These are phyloP conservation scores for Candida pini DNA, from an alignment of 805 yeast species.

Conservation along the genomic window DNA sequence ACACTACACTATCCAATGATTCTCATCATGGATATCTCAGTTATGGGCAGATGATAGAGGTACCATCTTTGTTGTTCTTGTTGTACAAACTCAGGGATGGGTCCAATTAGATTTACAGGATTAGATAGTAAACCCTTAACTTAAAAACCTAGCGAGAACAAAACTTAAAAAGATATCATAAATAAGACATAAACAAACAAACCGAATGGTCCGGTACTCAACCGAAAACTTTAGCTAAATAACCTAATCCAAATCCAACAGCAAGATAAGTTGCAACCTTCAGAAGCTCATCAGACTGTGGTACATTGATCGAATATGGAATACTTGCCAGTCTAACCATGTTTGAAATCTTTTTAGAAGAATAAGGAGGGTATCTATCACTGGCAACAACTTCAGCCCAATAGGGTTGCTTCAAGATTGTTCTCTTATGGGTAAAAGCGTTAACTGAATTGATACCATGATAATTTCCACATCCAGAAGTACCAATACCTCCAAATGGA, in stretches of 20 bases:
- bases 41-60: no score
- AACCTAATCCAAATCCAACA: not conserved
- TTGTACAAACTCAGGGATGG: no score
- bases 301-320: not conserved
- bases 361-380: constrained; percentile 66
- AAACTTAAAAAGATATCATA: not conserved
- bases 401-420: constrained; percentile 53
- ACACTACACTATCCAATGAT: no score
- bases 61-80: no score
- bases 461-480: constrained; percentile 76
- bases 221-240: no score
- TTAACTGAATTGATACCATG: constrained; percentile 70
- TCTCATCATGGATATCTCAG: no score
- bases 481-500: constrained; percentile 92
- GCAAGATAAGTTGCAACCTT: not conserved
- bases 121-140: no score
- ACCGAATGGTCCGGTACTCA: no score
- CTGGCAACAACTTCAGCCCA: constrained; percentile 55
- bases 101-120: no score
- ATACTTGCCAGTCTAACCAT: not conserved
- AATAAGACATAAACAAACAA: not conserved
- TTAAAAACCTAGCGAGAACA: no score
- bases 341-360: constrained; percentile 21
- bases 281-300: not conserved
- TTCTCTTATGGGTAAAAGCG: constrained; percentile 73